Evolutionary conservation across 2,329 filamentous ascomycete species (phyloP).

Genomic region (Simplicillium aogashimaense): DNA sequence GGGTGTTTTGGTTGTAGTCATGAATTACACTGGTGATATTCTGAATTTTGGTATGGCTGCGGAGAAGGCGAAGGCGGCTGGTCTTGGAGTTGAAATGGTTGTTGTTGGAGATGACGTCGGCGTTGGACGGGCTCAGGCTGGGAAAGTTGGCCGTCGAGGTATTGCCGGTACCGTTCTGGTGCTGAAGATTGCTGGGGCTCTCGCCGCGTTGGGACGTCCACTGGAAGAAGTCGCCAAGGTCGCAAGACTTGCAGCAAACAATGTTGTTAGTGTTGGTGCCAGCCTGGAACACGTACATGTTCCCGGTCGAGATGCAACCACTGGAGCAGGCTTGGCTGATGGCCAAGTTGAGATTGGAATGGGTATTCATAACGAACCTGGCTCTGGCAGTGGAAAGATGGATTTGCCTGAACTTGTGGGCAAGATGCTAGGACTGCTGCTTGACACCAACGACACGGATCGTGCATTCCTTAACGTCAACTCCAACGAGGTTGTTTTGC

Average conservation of each 20-base stretch:
- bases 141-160: conserved; percentile 86
- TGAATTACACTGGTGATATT: conserved; percentile 89
- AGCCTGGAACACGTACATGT: conserved; percentile 90
- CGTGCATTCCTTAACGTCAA: conserved; percentile 58
- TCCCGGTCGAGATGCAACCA: conserved; percentile 58
- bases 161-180: conserved; percentile 88
- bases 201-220: conserved; percentile 60
- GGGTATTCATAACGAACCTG: conserved; percentile 68
- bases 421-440: conserved; percentile 60
- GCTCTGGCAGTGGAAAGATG: conserved; percentile 41
- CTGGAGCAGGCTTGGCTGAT: conserved; percentile 43
- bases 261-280: conserved; percentile 76
- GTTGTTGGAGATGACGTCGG: conserved; percentile 89
- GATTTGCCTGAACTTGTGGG: conserved; percentile 44
- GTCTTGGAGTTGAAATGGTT: conserved; percentile 74
- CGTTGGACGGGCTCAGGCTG: conserved; percentile 68
- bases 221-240: conserved; percentile 64
- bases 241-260: conserved; percentile 61
- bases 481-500: conserved; percentile 53
- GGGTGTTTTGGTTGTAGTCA: conserved; percentile 82
- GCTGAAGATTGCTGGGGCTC: conserved; percentile 79
- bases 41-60: conserved; percentile 91
- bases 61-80: conserved; percentile 79
- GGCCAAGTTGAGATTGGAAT: conserved; percentile 59
- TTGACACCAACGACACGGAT: conserved; percentile 56